Percentiles rank a stretch among this genome's conserved stretches.
Evolutionary conservation across 2,329 filamentous ascomycete genomes (phyloP).

Genomic region (Thelonectria olida): DNA sequence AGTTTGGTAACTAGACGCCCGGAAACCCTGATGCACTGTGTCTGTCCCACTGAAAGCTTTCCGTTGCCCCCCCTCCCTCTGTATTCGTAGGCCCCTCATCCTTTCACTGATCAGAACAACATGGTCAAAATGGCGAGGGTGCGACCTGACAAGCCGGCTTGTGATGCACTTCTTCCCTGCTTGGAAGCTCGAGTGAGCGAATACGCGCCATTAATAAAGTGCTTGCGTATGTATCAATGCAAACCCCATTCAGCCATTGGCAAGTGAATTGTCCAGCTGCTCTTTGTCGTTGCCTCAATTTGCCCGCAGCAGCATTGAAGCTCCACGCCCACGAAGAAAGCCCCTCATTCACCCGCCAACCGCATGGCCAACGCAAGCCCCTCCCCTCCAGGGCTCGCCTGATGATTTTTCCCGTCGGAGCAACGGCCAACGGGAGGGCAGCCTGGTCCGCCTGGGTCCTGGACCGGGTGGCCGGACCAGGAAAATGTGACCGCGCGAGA

Average conservation of each 20-base stretch:
- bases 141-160: not conserved
- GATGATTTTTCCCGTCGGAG: not conserved
- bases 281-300: not conserved
- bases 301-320: too few species aligned
- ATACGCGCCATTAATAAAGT: not conserved
- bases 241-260: not conserved
- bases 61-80: constrained; percentile 2
- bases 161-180: not conserved
- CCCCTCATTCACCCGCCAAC: constrained; percentile 11
- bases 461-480: constrained; percentile 11
- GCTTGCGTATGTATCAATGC: not conserved
- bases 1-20: not conserved
- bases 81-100: too few species aligned
- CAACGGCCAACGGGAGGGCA: constrained; percentile 1
- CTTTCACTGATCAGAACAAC: too few species aligned
- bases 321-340: not conserved
- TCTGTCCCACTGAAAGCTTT: not conserved
- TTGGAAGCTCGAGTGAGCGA: not conserved
- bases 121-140: too few species aligned
- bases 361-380: not conserved
- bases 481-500: constrained; percentile 7
- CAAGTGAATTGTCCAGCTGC: not conserved
- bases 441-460: too few species aligned
- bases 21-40: constrained; percentile 1
- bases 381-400: constrained; percentile 2